Percentiles rank a stretch among this genome's conserved stretches.
These are phyloP conservation scores for Eleusine coracana DNA, from an alignment of 176 grass and related monocot species.

Conservation along the genomic window DNA sequence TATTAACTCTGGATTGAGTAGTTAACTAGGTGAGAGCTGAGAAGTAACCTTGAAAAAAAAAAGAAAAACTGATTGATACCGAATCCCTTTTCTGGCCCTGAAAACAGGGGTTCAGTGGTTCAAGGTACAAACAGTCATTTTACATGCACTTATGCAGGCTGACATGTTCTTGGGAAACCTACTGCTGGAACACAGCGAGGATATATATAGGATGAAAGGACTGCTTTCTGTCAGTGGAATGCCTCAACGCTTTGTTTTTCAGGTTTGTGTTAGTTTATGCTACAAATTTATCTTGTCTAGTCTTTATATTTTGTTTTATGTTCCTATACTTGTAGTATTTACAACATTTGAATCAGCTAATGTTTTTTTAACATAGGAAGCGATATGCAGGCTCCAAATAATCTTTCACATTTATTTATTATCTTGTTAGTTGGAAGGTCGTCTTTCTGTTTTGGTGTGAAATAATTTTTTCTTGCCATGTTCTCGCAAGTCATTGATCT, in stretches of 20 bases:
- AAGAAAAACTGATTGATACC: not conserved
- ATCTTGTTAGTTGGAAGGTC: not conserved
- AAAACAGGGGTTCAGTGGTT: not conserved
- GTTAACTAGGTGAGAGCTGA: not conserved
- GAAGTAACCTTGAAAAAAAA: not conserved
- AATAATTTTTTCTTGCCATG: not conserved
- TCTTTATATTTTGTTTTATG: not conserved
- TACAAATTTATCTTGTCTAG: not conserved
- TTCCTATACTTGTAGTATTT: not conserved
- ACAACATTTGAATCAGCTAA: not conserved
- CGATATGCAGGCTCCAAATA: not conserved
- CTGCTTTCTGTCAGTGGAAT: constrained; percentile 87
- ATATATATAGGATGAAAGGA: constrained; percentile 98
- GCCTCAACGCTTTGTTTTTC: constrained; percentile 96
- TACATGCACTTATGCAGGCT: constrained; percentile 58
- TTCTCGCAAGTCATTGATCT: not conserved
- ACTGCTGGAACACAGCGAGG: constrained; percentile 81
- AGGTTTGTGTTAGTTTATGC: constrained; percentile 51
- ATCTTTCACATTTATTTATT: not conserved
- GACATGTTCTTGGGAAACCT: constrained; percentile 96
- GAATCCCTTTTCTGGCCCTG: constrained; percentile 15
- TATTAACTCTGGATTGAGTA: not conserved
- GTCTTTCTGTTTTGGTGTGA: not conserved
- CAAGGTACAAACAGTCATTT: constrained; percentile 35
- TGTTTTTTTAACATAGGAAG: not conserved